phyloP scores from a whole-genome alignment of 2,329 filamentous ascomycete genomes.

The Zasmidium citrigriseum region DNA sequence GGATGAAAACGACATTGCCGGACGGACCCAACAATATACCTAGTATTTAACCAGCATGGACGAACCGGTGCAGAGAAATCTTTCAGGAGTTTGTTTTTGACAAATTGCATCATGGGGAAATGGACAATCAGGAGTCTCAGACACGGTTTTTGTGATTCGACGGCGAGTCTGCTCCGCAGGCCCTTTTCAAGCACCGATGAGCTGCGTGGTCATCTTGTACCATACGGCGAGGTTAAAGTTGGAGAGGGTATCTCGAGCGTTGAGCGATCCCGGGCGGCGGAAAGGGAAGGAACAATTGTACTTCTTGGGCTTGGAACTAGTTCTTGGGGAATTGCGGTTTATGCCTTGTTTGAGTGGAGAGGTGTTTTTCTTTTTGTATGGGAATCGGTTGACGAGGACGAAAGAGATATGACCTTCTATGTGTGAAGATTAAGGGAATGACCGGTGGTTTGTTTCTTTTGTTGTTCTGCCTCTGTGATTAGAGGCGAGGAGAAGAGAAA shows the following conservation, averaged over 20 bases:
- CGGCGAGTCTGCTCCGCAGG: constrained; percentile 23
- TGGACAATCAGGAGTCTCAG: constrained; percentile 8
- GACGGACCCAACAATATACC: constrained; percentile 4
- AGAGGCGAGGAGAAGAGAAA: no score
- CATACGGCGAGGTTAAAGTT: constrained; percentile 39
- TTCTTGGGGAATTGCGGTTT: neutral
- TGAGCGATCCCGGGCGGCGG: constrained; percentile 23
- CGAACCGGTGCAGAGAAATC: constrained; percentile 9
- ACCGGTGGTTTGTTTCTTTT: no score
- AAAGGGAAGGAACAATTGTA: neutral
- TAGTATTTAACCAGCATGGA: constrained; percentile 2
- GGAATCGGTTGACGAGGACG: no score
- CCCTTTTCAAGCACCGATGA: constrained; percentile 27
- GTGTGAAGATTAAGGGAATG: no score
- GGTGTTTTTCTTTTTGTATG: no score
- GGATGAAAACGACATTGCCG: constrained; percentile 1
- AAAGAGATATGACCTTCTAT: no score
- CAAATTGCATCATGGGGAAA: constrained; percentile 16
- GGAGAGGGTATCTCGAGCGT: constrained; percentile 29
- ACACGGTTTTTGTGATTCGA: neutral
- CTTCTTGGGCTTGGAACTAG: neutral
- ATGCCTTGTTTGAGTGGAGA: no score
- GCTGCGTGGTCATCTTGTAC: constrained; percentile 11
- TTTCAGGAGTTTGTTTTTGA: constrained; percentile 20
- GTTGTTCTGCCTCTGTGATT: no score